Evolutionary conservation across 306 rosid species (phyloP), one percentile per base, ranked within the genome.

Genomic region (Trifolium repens): DNA sequence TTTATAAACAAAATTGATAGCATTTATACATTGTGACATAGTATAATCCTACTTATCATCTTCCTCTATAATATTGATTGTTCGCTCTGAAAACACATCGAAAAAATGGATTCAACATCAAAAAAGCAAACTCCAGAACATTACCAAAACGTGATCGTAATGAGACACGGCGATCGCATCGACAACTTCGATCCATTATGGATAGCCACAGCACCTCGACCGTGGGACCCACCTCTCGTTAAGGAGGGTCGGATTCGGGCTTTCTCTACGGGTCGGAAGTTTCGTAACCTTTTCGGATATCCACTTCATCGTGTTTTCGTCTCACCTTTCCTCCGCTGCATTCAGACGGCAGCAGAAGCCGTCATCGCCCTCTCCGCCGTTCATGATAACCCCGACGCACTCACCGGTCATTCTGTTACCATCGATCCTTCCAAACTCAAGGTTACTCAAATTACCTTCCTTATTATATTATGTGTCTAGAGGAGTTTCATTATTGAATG

Each of bases 121-220:
- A 55, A 14, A 19, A 32, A 24, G 1, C 26, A 14, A 7, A 40
- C 22, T 40, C 65, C 83, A 11, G 72, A 69, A n/a, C 79, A 54
- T 22, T 75, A 84, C 89, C 98, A 94, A 8, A 80, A 86, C 88
- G 87, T 94, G 68, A 80, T 94, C 85, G 92, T 91, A 69, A 87
- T 94, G 96, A 87, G 98, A 55, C 98, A 94, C 88, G 98, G 98
- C n/a, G 96, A 94, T 19, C 97, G 98, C 50, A 71, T 87, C 52
- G 98, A 94, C 76, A 74, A 81, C 83, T 72, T 85, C 81, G 96
- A 83, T 2, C 87, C 84, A 1, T 8, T 15, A 4, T 94, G 98
- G 98, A 61, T 80, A 1, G 5, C 78, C 19, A 81, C 37, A 0
- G 89, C 98, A 0, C 1, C 87, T 8, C 75, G 87, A 9, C 97